phyloP scores from a whole-genome alignment of 306 rosid species.

The Prunus salicina region DNA sequence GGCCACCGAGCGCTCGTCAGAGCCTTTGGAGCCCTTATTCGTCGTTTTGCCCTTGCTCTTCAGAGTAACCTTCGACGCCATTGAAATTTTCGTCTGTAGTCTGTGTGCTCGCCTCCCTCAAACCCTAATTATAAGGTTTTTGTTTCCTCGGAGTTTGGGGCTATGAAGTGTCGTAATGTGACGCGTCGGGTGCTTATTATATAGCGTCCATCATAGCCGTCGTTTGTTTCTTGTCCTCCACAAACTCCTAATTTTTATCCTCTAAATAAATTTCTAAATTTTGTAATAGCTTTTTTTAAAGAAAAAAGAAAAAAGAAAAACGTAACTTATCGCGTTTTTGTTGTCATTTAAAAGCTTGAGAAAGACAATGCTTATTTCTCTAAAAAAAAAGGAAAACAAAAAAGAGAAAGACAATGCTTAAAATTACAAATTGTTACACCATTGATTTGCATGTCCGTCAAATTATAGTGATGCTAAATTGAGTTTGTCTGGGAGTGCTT shows the following conservation, averaged over 20 bases:
- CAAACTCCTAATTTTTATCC: background rate
- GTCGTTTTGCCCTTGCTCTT: slow-evolving; percentile 65
- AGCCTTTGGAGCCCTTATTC: slow-evolving; percentile 50
- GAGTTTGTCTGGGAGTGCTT: too few relatives aligned
- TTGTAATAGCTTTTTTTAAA: background rate
- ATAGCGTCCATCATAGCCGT: background rate
- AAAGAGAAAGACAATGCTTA: too few relatives aligned
- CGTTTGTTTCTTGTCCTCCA: background rate
- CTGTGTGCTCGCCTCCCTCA: background rate
- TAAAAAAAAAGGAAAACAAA: too few relatives aligned
- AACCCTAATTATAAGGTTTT: background rate
- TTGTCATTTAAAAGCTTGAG: too few relatives aligned
- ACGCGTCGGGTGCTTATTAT: background rate
- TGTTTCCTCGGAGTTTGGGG: background rate
- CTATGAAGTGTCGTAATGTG: background rate
- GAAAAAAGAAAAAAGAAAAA: background rate
- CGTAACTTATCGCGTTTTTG: too few relatives aligned
- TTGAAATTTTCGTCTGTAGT: background rate
- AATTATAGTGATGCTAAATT: too few relatives aligned
- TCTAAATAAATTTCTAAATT: background rate
- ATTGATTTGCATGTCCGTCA: too few relatives aligned
- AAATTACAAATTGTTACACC: too few relatives aligned
- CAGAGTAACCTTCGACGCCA: slow-evolving; percentile 78
- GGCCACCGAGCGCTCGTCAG: slow-evolving; percentile 39
- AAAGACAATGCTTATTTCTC: too few relatives aligned